Conservation (phyloP, 805 yeast species). For the Osmozyma mogii region DNA sequence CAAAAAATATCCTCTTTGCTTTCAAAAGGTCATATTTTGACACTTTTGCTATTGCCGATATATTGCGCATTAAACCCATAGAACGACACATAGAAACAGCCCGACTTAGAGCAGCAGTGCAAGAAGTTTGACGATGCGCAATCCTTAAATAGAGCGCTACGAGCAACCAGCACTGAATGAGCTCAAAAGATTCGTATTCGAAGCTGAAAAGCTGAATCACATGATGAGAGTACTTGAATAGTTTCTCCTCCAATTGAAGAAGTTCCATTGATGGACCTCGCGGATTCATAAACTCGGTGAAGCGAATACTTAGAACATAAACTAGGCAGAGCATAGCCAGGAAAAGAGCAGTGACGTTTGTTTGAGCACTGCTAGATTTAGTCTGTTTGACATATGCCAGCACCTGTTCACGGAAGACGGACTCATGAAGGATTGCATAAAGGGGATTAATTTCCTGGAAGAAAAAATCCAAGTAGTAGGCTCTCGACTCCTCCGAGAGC, state of each 20-base stretch:
- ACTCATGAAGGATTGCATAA: slow-evolving; percentile 45
- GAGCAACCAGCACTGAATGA: slow-evolving; percentile 44
- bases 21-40: slow-evolving; percentile 37
- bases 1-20: slow-evolving; percentile 47
- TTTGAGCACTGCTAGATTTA: slow-evolving; percentile 14
- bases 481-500: slow-evolving; percentile 2
- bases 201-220: slow-evolving; percentile 33
- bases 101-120: slow-evolving; percentile 33
- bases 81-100: slow-evolving; percentile 38
- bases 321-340: slow-evolving; percentile 44
- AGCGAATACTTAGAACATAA: slow-evolving; percentile 44
- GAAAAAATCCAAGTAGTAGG: slow-evolving; percentile 29
- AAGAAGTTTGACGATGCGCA: slow-evolving; percentile 37
- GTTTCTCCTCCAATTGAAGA: slow-evolving; percentile 31
- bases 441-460: slow-evolving; percentile 46
- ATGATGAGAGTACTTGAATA: slow-evolving; percentile 34
- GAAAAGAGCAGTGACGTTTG: slow-evolving; percentile 38
- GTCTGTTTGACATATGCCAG: slow-evolving; percentile 15
- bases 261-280: slow-evolving; percentile 12
- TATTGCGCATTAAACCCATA: slow-evolving; percentile 33
- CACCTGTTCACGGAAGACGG: slow-evolving; percentile 45
- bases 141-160: slow-evolving; percentile 36
- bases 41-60: slow-evolving; percentile 10
- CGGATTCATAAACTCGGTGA: slow-evolving; percentile 32
- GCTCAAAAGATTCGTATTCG: slow-evolving; percentile 46